These are phyloP conservation scores for Heliosperma pusillum DNA, from an alignment of 148 eudicot genomes.

Conservation along the genomic window DNA sequence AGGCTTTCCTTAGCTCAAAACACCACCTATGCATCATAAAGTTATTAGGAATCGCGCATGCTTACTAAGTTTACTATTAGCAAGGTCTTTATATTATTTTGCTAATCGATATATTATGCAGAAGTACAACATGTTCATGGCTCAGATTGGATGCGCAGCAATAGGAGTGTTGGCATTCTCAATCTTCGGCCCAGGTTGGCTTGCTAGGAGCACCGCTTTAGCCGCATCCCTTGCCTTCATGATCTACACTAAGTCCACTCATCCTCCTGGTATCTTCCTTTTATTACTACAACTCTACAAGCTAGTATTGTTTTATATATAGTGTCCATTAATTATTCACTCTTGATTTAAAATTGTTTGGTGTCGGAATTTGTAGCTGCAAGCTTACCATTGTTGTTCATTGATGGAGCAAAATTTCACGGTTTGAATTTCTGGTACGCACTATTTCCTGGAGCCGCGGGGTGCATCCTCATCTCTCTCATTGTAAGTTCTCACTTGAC, in stretches of 20 bases:
- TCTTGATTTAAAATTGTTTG: neutral
- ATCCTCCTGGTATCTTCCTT: conserved; percentile 68
- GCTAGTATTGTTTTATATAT: too few relatives aligned
- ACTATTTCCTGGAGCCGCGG: conserved; percentile 88
- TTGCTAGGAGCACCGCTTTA: conserved; percentile 69
- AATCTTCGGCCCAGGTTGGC: conserved; percentile 88
- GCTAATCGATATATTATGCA: conserved; percentile 35
- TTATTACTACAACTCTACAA: neutral
- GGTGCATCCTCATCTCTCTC: conserved; percentile 68
- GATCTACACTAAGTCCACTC: conserved; percentile 61
- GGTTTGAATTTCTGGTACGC: conserved; percentile 80
- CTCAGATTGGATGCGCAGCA: conserved; percentile 95
- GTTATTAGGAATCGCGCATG: too few relatives aligned
- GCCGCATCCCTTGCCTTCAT: conserved; percentile 88
- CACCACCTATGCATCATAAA: too few relatives aligned
- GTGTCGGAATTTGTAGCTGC: conserved; percentile 52
- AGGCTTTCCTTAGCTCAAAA: too few relatives aligned
- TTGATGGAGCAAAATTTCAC: conserved; percentile 83
- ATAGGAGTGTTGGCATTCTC: conserved; percentile 78
- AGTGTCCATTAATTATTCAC: neutral
- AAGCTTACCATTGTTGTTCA: conserved; percentile 81
- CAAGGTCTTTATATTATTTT: neutral
- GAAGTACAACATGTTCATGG: conserved; percentile 96
- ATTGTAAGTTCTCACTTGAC: conserved; percentile 49
- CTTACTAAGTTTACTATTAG: neutral